Base-by-base conservation (phyloP, 23 red algal genomes). In the Gracilaria vermiculophylla region DNA sequence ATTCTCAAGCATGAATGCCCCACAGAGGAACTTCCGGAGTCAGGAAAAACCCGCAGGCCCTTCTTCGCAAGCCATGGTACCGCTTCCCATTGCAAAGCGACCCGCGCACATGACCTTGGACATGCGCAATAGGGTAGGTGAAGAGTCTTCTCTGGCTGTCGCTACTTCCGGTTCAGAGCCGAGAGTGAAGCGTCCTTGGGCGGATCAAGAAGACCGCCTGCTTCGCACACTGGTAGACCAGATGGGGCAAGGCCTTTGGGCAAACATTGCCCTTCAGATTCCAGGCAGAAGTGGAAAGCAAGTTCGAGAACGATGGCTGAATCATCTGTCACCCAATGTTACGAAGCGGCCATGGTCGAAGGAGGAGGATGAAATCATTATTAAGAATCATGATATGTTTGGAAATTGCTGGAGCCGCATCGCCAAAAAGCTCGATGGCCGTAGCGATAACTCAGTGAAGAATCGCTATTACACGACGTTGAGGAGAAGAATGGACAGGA, bases 381-480 rank as follows among this genome's bases (percentile, higher is more conserved):
- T 96, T 41, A 42, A 77, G 78, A 52, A 79, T 9, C 94, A 96
- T 39, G 75, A 47, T 15, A 20, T 35, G 5, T 61, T 62, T 28
- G 94, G 94, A 31, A 96, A 96, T 37, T 53, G 78, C 9, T 96
- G 94, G 87, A 88, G 83, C 33, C n/a, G 79, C 25, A 96, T 96
- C 40, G 86, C 84, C 15, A 92, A 92, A 71, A 4, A 69, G 32
- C 32, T 96, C 16, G 62, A 81, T n/a, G 94, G 94, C 17, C 75
- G 94, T 28, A 91, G 87, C 32, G 94, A 96, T 44, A 96, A 96
- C 55, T 83, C 78, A 3, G 86, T 96, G 48, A 96, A 96, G 87
- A 96, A 96, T 65, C 43, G 85, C 20, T 96, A 81, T 66, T 92
- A 92, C 56, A 83, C 77, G 15, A 92, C 94, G 21, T 32, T 91